A percentile compares a stretch with the other conserved stretches of the same genome.
Evolutionary conservation across 2,329 filamentous ascomycete genomes (phyloP).

Genomic region (Capronia americana): DNA sequence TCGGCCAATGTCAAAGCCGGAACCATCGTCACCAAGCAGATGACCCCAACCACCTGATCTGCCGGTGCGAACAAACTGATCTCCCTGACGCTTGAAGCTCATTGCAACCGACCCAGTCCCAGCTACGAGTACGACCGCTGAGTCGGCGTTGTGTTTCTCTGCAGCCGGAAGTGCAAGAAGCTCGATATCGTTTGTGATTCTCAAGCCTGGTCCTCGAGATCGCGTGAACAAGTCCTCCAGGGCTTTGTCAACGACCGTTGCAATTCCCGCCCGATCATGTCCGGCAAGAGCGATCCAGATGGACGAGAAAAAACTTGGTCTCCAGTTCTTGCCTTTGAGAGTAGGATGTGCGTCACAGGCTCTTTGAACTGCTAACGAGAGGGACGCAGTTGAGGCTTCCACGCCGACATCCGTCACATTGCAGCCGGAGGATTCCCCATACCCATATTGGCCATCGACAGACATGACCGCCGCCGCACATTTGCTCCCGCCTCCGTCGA

Average conservation of each 20-base stretch:
- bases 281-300: constrained; percentile 53
- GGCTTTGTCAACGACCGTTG: constrained; percentile 40
- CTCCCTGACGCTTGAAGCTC: constrained; percentile 43
- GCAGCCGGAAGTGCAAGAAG: constrained; percentile 45
- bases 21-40: constrained; percentile 54
- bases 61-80: constrained; percentile 41
- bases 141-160: constrained; percentile 31
- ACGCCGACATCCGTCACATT: constrained; percentile 47
- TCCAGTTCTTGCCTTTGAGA: constrained; percentile 7
- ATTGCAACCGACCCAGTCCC: constrained; percentile 55
- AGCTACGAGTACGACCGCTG: constrained; percentile 49
- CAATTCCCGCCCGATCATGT: constrained; percentile 47
- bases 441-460: constrained; percentile 38
- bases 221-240: constrained; percentile 44
- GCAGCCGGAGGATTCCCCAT: constrained; percentile 47
- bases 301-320: constrained; percentile 40
- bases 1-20: constrained; percentile 51
- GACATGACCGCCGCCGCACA: constrained; percentile 49
- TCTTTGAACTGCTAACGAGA: constrained; percentile 41
- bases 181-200: constrained; percentile 51
- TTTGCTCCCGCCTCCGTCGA: constrained; percentile 54
- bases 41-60: constrained; percentile 54
- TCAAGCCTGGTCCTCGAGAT: constrained; percentile 36
- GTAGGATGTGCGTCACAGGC: constrained; percentile 35
- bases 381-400: constrained; percentile 40